Base-by-base conservation (phyloP, 805 yeast genomes). In the Zygosaccharomyces gambellarensis region DNA sequence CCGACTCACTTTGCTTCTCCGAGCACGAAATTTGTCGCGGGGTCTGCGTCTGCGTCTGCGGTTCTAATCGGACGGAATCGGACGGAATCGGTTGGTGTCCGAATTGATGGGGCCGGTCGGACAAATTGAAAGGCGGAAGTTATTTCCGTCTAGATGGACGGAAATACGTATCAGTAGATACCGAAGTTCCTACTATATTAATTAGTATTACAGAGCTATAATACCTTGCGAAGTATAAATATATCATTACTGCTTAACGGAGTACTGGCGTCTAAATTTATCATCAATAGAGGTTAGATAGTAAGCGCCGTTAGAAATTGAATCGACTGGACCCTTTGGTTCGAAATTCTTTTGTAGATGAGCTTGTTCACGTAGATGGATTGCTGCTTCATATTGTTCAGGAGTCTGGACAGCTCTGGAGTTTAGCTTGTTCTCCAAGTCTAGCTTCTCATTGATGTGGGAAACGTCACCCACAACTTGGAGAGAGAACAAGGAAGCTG, bases 261-360 rank as follows among this genome's bases (percentile, higher is more conserved):
- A 83, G 67, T 92, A 92, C 49, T 67, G 65, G 76, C 99, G 86
- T 76, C 88, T 88, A 79, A 71, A 94, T 74, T 78, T 87, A 67
- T 89, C 97, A 71, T 92, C 94, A 63, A 94, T 76, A 57, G 81
- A 80, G 50, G 81, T 79, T 66, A 94, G 78, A 74, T 92, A 94
- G 75, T 87, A 94, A 46, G 89, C 78, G 47, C 97, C 97, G 23
- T 74, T 55, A 50, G 80, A 76, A 61, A 94, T 72, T 64, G 78
- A 74, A 14, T 88, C 96, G 58, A 81, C 75, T 39, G 83, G 73
- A 43, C 98, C 98, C 52, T 75, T 68, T 60, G 99, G 99, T 67
- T 76, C 73, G 76, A 80, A 85, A 57, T 76, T 72, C 72, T 89
- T 88, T 71, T 88, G 79, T 69, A 89, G 74, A 67, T 92, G 97